phyloP scores from a whole-genome alignment of 495 filamentous ascomycete species.

The Daldinia concentrica region DNA sequence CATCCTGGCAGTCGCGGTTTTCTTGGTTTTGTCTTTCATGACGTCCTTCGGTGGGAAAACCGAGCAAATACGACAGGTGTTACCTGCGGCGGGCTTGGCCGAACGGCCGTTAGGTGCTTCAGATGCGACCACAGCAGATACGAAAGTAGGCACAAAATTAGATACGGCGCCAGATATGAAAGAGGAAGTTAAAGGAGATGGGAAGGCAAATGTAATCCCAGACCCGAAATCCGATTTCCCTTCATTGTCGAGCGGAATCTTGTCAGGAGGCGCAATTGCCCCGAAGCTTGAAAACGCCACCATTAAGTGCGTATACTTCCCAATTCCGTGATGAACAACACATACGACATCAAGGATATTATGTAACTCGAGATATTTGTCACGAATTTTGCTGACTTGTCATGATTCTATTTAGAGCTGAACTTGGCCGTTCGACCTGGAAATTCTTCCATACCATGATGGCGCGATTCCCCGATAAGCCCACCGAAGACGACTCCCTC shows the following conservation, averaged over 20 bases:
- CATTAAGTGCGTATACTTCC: conserved; percentile 74
- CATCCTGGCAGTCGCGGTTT: conserved; percentile 43
- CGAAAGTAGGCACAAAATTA: conserved; percentile 1
- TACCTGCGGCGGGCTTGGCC: conserved; percentile 19
- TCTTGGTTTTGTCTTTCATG: conserved; percentile 44
- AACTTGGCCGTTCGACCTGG: conserved; percentile 89
- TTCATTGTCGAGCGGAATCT: conserved; percentile 49
- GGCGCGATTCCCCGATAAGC: conserved; percentile 88
- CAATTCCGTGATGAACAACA: conserved; percentile 23
- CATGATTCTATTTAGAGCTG: conserved; percentile 65
- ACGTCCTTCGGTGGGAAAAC: conserved; percentile 38
- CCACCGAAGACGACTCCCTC: conserved; percentile 81
- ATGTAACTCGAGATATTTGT: background rate
- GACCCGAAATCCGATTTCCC: conserved; percentile 38
- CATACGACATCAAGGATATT: background rate
- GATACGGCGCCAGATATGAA: conserved; percentile 2
- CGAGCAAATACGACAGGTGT: conserved; percentile 30
- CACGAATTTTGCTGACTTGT: conserved; percentile 19
- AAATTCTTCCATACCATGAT: conserved; percentile 96
- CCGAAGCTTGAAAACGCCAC: conserved; percentile 93
- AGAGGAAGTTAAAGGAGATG: conserved; percentile 3
- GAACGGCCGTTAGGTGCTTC: conserved; percentile 18
- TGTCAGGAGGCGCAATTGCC: conserved; percentile 84
- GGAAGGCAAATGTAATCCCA: conserved; percentile 8
- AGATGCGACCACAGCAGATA: conserved; percentile 6